These are phyloP conservation scores for Atkinsonella hypoxylon DNA, from an alignment of 2,329 filamentous ascomycete species.

Conservation along the genomic window DNA sequence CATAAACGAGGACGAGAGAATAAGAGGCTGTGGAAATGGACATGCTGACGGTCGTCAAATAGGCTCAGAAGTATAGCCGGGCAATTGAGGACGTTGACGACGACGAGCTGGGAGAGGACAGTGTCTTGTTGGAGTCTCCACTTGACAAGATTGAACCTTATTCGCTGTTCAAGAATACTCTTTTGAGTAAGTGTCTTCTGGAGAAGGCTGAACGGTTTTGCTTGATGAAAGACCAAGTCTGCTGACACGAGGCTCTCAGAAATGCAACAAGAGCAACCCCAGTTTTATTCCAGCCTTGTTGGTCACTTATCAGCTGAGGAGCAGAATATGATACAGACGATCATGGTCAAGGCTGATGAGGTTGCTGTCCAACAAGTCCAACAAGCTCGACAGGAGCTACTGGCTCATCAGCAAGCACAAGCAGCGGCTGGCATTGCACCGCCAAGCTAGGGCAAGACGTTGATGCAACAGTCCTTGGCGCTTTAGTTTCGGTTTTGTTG, in stretches of 20 bases:
- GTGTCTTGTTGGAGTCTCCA: conserved; percentile 82
- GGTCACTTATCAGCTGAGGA: conserved; percentile 70
- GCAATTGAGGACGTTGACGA: conserved; percentile 60
- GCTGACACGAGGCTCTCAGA: conserved; percentile 32
- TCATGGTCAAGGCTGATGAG: conserved; percentile 52
- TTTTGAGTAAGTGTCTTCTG: conserved; percentile 56
- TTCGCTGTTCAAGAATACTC: conserved; percentile 68
- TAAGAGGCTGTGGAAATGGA: background rate
- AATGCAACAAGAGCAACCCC: conserved; percentile 82
- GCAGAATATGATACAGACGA: conserved; percentile 65
- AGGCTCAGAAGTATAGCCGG: conserved; percentile 75
- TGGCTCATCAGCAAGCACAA: conserved; percentile 17
- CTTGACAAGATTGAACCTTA: conserved; percentile 95
- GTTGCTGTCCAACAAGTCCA: conserved; percentile 19
- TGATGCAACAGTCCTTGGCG: background rate
- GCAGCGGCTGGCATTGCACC: background rate
- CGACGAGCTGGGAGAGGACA: conserved; percentile 86
- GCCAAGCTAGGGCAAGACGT: conserved; percentile 7
- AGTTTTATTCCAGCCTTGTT: conserved; percentile 73
- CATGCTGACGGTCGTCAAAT: background rate
- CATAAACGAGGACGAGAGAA: background rate
- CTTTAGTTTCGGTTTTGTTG: background rate
- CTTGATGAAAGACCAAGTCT: background rate
- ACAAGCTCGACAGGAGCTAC: conserved; percentile 15
- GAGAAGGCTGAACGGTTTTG: background rate